These are phyloP conservation scores for Scalesia atractyloides DNA, from an alignment of 129 eudicot species.

Conservation along the genomic window DNA sequence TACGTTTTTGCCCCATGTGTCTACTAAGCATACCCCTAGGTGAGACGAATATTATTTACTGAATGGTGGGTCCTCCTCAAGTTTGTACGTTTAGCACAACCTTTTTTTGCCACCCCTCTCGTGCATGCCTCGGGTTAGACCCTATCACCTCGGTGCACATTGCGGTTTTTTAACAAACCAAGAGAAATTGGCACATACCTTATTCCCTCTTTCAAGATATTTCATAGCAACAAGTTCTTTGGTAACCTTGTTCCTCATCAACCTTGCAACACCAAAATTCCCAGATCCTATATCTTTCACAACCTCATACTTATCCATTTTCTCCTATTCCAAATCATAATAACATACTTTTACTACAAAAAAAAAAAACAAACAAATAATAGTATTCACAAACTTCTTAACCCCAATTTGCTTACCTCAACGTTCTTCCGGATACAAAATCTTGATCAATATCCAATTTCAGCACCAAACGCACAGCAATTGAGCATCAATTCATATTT, in stretches of 20 bases:
- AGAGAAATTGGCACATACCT: slow-evolving; percentile 41
- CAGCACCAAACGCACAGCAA: slow-evolving; percentile 5
- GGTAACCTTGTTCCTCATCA: slow-evolving; percentile 90
- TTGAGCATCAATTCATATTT: slow-evolving; percentile 26
- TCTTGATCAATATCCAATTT: background rate
- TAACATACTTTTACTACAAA: background rate
- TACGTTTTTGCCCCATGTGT: too few species aligned
- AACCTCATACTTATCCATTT: slow-evolving; percentile 88
- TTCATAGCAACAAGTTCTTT: slow-evolving; percentile 96
- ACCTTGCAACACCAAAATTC: slow-evolving; percentile 92
- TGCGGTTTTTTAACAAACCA: background rate
- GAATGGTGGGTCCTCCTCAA: too few species aligned
- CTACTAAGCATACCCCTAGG: too few species aligned
- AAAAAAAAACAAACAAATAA: background rate
- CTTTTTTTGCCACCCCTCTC: too few species aligned
- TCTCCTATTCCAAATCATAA: slow-evolving; percentile 9
- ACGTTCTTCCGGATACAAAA: slow-evolving; percentile 12
- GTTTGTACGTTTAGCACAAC: too few species aligned
- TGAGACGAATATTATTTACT: too few species aligned
- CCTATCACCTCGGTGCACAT: too few species aligned
- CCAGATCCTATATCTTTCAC: slow-evolving; percentile 98
- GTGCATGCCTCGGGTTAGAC: too few species aligned
- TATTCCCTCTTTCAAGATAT: slow-evolving; percentile 91
- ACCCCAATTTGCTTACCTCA: slow-evolving; percentile 23
- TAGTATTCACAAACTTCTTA: background rate